Conservation (phyloP, 1,284 basidiomycete species). For the Erythrobasidium hasegawianum region DNA sequence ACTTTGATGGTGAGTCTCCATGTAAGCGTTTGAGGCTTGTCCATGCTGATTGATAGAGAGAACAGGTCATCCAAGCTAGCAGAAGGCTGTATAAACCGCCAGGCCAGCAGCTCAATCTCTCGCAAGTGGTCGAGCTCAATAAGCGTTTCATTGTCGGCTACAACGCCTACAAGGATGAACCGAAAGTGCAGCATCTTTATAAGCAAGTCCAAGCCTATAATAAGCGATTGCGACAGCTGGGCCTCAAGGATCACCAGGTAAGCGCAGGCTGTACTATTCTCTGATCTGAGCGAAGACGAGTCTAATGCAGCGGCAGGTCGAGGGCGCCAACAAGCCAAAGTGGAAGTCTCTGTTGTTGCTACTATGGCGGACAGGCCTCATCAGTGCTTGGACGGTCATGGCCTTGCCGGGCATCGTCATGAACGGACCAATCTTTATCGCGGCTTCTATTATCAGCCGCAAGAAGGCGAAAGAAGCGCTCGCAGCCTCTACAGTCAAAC, state of each 20-base stretch:
- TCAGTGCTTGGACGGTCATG: constrained; percentile 78
- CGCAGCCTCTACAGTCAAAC: constrained; percentile 91
- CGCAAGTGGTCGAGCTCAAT: constrained; percentile 95
- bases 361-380: constrained; percentile 74
- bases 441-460: constrained; percentile 82
- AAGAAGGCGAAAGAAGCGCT: constrained; percentile 97
- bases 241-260: constrained; percentile 90
- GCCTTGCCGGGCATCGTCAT: constrained; percentile 92
- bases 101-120: constrained; percentile 86
- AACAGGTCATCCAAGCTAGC: constrained; percentile 87
- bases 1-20: constrained; percentile 76
- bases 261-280: too few species aligned
- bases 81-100: constrained; percentile 91
- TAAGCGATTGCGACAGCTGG: constrained; percentile 81
- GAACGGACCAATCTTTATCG: constrained; percentile 91
- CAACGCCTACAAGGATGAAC: constrained; percentile 81
- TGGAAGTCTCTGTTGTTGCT: constrained; percentile 87
- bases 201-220: constrained; percentile 90
- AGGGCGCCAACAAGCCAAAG: constrained; percentile 59
- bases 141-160: constrained; percentile 93
- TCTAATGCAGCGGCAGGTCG: constrained; percentile 40
- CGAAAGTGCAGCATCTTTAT: constrained; percentile 76
- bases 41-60: background rate
- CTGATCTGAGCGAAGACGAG: too few species aligned
- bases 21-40: too few species aligned